Base-by-base conservation (phyloP, 2,329 filamentous ascomycete species). In the Cordyceps militaris region DNA sequence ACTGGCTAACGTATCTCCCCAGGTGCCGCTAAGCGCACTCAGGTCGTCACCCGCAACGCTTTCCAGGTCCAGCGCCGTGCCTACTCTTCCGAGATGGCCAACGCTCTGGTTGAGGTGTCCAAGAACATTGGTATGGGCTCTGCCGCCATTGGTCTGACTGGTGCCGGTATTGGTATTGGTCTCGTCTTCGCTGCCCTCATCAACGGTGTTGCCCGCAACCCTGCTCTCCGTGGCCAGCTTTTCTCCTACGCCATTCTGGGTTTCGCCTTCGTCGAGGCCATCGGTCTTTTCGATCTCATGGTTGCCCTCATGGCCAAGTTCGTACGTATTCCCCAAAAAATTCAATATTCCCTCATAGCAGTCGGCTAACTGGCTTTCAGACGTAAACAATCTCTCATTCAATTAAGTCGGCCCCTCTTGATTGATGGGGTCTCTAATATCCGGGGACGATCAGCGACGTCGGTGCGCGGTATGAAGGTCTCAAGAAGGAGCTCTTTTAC, bases 91-190 rank as follows among this genome's bases (percentile, higher is more conserved):
- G 88, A 92, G 85, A 89, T 92, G 77, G 88, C 88, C 79, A 82
- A 88, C 76, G 88, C 88, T 77, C 87, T 92, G 81, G 88, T 92
- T 75, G 87, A 91, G 83, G 88, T 90, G 79, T 91, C 88, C 78
- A 88, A 91, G 85, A 91, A 91, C 86, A 76, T 91, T 72, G 88
- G 88, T 84, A 91, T 91, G 88, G 88, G 88, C 78, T 81, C 86
- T 69, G 90, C 90, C 72, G 90, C 90, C 81, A 91, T 95, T 74
- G 90, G 90, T 88, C 88, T 95, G 72, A 89, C 88, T 74, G 88
- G 88, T 87, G 88, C 89, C 74, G 88, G 89, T 91, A 90, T 94
- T 77, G 90, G 90, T 89, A 95, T 94, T 79, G 90, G 90, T 83
- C 86, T 93, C 74, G 90, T 95, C 74, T 95, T 95, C 85, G 89